Evolutionary conservation across 306 rosid genomes (phyloP).

Genomic region (Cicer cuneatum): DNA sequence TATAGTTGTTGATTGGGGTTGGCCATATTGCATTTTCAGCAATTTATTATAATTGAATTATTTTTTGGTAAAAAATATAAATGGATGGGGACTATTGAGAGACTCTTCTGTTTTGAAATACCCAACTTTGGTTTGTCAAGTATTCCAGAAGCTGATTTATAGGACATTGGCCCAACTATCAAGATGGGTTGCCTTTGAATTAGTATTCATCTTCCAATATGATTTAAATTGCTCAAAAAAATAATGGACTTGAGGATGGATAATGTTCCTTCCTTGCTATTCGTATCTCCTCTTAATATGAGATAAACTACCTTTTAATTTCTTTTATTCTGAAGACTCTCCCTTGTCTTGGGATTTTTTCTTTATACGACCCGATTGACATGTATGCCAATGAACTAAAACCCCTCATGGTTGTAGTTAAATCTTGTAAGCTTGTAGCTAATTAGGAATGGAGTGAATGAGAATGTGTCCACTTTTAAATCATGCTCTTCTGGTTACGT

Average conservation of each 20-base stretch:
- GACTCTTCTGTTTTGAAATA: conserved; percentile 17
- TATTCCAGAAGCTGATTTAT: conserved; percentile 1
- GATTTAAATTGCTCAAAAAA: conserved; percentile 35
- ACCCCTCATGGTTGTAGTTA: conserved; percentile 8
- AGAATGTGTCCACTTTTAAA: not conserved
- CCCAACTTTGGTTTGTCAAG: conserved; percentile 1
- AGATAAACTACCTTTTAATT: not conserved
- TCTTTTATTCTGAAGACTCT: not conserved
- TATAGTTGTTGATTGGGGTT: conserved; percentile 17
- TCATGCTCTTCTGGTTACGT: not conserved
- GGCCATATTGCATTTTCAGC: conserved; percentile 15
- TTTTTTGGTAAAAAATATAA: conserved; percentile 1
- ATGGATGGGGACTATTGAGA: not conserved
- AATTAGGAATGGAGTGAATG: conserved; percentile 3
- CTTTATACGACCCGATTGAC: not conserved
- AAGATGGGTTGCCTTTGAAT: not conserved
- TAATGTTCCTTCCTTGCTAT: conserved; percentile 7
- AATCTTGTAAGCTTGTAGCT: conserved; percentile 25
- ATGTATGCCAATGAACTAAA: conserved; percentile 11
- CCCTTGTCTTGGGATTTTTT: not conserved
- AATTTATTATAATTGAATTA: conserved; percentile 14
- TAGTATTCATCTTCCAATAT: conserved; percentile 24
- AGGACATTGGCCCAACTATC: not conserved
- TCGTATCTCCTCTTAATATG: conserved; percentile 3
- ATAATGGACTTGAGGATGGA: conserved; percentile 3